Base-by-base conservation (phyloP, 2,329 filamentous ascomycete species). In the Pestalotiopsis sp. region DNA sequence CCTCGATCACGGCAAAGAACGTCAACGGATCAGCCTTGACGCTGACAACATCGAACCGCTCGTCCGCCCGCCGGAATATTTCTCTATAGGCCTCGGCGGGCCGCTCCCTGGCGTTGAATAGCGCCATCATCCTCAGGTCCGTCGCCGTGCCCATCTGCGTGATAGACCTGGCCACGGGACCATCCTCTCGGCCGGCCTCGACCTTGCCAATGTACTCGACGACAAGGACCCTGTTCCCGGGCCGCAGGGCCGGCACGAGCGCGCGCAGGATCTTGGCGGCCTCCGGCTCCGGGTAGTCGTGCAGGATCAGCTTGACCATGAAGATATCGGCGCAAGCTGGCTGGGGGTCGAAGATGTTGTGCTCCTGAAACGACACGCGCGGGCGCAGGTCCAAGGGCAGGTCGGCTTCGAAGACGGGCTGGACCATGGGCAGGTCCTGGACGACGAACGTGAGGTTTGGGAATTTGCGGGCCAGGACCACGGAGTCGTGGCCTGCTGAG, bases 261-360 rank as follows among this genome's bases (percentile, higher is more conserved):
- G 78, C 79, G 56, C 77, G 79, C 45, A 83, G 76, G 64, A 86
- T 85, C 68, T 75, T 73, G 20, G 79, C 69, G 4, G 77, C 77
- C 64, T 84, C 79, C 27, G 78, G 76, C 67, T 88, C 85, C 0
- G 85, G 80, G 84, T 85, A 88, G 77, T 88, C 86, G 74, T 89
- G 87, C 17, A 89, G 78, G 67, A 88, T 86, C 68, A 83, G 77
- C 72, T 86, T 86, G 71, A 89, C 75, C 68, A 88, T 78, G 77
- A 86, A 88, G 63, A 86, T 77, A 67, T 85, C 84, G 13, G 82
- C 86, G 17, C 76, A 68, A 2, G 79, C 74, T 0, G 77, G 70
- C 71, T 83, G 81, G 1, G 79, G 79, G 49, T 76, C 68, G 75
- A 82, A 82, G 70, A 83, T 80, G 73, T 80, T 76, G 70, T 82